phyloP scores from a whole-genome alignment of 805 yeast genomes.

The Grigorovia yakushimaensis region DNA sequence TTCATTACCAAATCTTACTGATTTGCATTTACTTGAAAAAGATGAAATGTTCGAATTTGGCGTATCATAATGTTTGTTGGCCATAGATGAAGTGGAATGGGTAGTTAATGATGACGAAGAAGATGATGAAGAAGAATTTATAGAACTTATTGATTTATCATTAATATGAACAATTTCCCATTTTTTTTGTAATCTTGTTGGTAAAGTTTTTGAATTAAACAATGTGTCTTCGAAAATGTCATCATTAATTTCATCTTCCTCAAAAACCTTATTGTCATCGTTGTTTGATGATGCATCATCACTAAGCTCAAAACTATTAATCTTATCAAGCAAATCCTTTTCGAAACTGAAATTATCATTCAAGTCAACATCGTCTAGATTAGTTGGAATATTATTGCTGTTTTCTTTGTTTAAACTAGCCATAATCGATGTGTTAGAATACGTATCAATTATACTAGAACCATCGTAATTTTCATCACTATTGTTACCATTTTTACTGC shows the following conservation, averaged over 20 bases:
- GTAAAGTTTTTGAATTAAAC: constrained; percentile 1
- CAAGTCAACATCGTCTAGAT: background rate
- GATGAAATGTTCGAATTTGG: background rate
- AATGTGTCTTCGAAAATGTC: background rate
- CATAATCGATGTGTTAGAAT: background rate
- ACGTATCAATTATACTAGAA: background rate
- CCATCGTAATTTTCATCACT: background rate
- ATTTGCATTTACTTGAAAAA: constrained; percentile 2
- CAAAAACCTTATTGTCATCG: background rate
- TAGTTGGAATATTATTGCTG: background rate
- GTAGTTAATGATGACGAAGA: background rate
- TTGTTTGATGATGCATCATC: background rate
- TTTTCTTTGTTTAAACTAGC: background rate
- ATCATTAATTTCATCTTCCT: background rate
- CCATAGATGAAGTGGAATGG: background rate
- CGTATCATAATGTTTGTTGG: background rate
- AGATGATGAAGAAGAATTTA: background rate
- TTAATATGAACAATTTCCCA: constrained; percentile 18
- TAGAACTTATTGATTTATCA: background rate
- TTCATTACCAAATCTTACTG: constrained; percentile 19
- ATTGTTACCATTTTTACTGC: too few relatives aligned
- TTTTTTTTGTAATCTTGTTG: constrained; percentile 12
- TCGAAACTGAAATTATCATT: background rate
- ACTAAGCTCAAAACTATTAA: background rate
- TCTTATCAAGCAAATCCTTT: background rate